Evolutionary conservation across 768 basidiomycete genomes (phyloP).

Genomic region (Imleria badia): DNA sequence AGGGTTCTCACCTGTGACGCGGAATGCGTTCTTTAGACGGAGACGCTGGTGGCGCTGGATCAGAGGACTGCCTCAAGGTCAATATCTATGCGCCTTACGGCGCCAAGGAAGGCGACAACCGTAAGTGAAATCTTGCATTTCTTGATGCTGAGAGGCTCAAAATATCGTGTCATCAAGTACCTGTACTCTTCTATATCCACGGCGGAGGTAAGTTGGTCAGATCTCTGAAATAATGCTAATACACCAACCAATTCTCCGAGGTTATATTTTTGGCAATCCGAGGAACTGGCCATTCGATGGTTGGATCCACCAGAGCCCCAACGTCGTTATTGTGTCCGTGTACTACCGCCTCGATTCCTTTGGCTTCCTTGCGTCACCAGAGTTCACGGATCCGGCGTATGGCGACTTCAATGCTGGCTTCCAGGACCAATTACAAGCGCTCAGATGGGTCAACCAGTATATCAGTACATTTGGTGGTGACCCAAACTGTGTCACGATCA

Average conservation of each 20-base stretch:
- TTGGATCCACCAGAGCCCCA: conserved; percentile 63
- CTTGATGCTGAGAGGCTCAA: neutral
- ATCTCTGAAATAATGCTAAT: neutral
- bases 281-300: conserved; percentile 64
- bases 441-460: conserved; percentile 40
- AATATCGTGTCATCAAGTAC: conserved; percentile 23
- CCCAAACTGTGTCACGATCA: conserved; percentile 43
- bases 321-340: conserved; percentile 62
- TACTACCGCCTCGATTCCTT: conserved; percentile 65
- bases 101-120: conserved; percentile 44
- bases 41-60: conserved; percentile 62
- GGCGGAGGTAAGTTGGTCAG: conserved; percentile 30
- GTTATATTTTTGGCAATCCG: conserved; percentile 60
- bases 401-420: conserved; percentile 57
- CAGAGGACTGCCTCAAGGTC: conserved; percentile 67
- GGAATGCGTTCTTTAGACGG: conserved; percentile 34
- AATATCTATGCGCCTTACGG: conserved; percentile 60
- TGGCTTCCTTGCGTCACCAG: conserved; percentile 59
- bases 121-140: conserved; percentile 32
- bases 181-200: conserved; percentile 43
- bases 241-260: conserved; percentile 26
- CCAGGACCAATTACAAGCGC: conserved; percentile 49
- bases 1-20: neutral
- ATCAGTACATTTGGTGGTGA: conserved; percentile 42
- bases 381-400: conserved; percentile 36